A percentile compares a stretch with the other conserved stretches of the same genome.
phyloP scores from a whole-genome alignment of 2,329 filamentous ascomycete species.

The Botrytis tulipae region DNA sequence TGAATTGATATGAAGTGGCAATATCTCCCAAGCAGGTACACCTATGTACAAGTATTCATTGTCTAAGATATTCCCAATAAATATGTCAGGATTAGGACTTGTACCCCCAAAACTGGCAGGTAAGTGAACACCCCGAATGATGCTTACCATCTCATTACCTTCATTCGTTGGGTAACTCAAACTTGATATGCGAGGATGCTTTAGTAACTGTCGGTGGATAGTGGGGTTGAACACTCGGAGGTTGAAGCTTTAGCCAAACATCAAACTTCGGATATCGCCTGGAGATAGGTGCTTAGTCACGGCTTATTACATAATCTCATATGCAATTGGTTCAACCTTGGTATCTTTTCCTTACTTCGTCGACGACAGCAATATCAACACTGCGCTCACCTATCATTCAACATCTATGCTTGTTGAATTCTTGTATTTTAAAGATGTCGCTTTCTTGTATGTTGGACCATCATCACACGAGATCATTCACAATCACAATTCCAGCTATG shows the following conservation, averaged over 20 bases:
- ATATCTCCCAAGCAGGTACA: background rate
- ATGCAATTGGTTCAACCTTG: background rate
- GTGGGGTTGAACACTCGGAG: constrained; percentile 11
- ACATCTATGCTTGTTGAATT: background rate
- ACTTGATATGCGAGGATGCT: constrained; percentile 22
- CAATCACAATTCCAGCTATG: background rate
- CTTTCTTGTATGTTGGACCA: background rate
- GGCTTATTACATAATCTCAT: background rate
- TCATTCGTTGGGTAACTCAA: constrained; percentile 22
- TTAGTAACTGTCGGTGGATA: constrained; percentile 1
- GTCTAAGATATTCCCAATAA: background rate
- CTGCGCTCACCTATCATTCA: background rate
- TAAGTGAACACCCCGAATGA: background rate
- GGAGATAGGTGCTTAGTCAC: background rate
- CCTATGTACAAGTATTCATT: background rate
- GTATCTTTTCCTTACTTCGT: background rate
- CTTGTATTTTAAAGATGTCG: background rate
- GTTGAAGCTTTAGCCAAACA: constrained; percentile 8
- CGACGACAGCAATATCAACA: background rate
- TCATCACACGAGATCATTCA: background rate
- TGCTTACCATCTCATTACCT: constrained; percentile 25
- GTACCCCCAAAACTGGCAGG: background rate
- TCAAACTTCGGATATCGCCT: constrained; percentile 11
- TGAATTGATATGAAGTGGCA: constrained; percentile 11
- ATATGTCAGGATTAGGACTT: background rate